phyloP scores from a whole-genome alignment of 345 rosid species.

The Pugionium dolabratum region DNA sequence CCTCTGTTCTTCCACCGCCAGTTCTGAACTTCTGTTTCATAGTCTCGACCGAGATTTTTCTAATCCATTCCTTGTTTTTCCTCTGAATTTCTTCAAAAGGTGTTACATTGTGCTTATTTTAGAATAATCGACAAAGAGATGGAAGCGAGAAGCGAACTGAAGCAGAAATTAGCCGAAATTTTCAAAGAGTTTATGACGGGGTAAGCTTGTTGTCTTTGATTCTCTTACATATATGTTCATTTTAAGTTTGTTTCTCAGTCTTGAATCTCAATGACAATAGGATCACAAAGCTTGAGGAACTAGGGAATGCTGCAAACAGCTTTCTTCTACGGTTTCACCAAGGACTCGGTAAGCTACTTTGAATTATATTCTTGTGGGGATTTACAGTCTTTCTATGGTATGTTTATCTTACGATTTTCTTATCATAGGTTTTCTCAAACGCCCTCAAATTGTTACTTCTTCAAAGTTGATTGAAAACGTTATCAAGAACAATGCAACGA shows the following conservation, averaged over 20 bases:
- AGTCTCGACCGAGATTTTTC: too few species aligned
- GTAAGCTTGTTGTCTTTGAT: conserved; percentile 35
- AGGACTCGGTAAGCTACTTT: conserved; percentile 50
- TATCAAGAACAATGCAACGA: conserved; percentile 50
- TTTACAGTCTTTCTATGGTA: background rate
- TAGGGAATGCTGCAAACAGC: conserved; percentile 46
- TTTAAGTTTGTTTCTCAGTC: too few species aligned
- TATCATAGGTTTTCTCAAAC: conserved; percentile 55
- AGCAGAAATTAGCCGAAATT: conserved; percentile 38
- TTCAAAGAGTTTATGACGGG: conserved; percentile 55
- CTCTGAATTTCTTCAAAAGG: too few species aligned
- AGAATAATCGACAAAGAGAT: conserved; percentile 35
- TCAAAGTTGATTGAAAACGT: conserved; percentile 59
- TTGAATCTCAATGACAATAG: conserved; percentile 27
- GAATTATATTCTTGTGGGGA: too few species aligned
- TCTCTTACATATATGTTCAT: background rate
- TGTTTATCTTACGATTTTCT: conserved; percentile 2
- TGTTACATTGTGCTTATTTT: conserved; percentile 6
- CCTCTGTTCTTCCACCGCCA: too few species aligned
- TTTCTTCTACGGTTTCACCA: conserved; percentile 58
- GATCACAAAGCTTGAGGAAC: conserved; percentile 63
- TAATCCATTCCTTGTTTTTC: too few species aligned
- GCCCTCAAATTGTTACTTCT: conserved; percentile 50
- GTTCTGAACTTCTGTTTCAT: too few species aligned
- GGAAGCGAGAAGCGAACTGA: conserved; percentile 36